Evolutionary conservation across 768 basidiomycete genomes (phyloP).

Genomic region (Postia placenta): DNA sequence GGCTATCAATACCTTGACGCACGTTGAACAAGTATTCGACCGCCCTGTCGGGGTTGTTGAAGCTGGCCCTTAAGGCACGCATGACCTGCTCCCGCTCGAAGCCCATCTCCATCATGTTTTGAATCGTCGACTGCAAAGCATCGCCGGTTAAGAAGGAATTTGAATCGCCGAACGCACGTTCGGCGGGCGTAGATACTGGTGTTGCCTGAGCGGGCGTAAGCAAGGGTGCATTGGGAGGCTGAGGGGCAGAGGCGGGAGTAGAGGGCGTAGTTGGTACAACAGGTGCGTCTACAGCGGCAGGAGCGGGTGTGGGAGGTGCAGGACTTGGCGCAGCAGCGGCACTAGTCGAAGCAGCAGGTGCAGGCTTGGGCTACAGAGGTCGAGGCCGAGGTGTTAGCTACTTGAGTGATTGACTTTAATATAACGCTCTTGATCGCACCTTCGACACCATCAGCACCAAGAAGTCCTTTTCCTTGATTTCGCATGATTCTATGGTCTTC

Average conservation of each 20-base stretch:
- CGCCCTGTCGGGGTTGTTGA: slow-evolving; percentile 95
- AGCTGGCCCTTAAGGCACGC: slow-evolving; percentile 85
- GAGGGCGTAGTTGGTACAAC: slow-evolving; percentile 30
- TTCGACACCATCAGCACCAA: slow-evolving; percentile 98
- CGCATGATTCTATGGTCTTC: slow-evolving; percentile 81
- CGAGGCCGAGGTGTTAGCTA: neutral
- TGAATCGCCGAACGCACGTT: slow-evolving; percentile 36
- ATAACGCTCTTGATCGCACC: slow-evolving; percentile 38
- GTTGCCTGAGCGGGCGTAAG: slow-evolving; percentile 27
- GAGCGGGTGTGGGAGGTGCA: slow-evolving; percentile 26
- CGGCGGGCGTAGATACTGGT: slow-evolving; percentile 26
- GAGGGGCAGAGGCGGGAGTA: slow-evolving; percentile 28
- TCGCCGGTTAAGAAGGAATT: slow-evolving; percentile 71
- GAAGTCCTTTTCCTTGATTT: slow-evolving; percentile 98
- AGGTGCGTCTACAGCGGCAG: slow-evolving; percentile 26
- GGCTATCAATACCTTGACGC: slow-evolving; percentile 22
- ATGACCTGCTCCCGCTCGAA: slow-evolving; percentile 81
- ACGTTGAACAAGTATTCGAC: slow-evolving; percentile 98
- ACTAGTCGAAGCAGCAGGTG: slow-evolving; percentile 25
- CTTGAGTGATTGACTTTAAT: neutral
- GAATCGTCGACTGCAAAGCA: slow-evolving; percentile 69
- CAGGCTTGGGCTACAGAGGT: slow-evolving; percentile 48
- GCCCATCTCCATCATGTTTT: slow-evolving; percentile 92
- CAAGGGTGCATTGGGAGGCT: slow-evolving; percentile 29
- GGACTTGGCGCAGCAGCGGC: slow-evolving; percentile 26